Base-by-base conservation (phyloP, 345 rosid species). In the Melaleuca alternifolia region DNA sequence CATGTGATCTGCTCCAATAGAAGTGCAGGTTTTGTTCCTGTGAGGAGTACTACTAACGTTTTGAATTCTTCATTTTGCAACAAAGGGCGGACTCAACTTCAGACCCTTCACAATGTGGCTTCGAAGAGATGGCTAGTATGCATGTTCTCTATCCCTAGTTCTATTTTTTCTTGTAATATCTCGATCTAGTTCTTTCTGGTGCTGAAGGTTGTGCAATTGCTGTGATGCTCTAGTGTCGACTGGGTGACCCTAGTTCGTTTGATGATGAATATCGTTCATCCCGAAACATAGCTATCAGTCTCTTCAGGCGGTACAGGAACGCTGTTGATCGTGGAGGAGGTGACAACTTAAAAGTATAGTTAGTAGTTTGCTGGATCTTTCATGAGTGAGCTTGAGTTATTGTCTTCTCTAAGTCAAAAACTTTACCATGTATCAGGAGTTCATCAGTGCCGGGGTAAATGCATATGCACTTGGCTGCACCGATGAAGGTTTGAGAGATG, bases 211-310 rank as follows among this genome's bases (percentile, higher is more conserved):
- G 54, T 59, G 12, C 77, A 54, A 59, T 84, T 57, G 23, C n/a
- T 56, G 52, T 3, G 0, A 82, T 88, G 44, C 83, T 82, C n/a
- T 86, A 95, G 98, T 93, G 95, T 77, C 91, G 89, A 54, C 92
- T 95, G 44, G 89, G 89, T 51, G 93, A 90, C 89, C 89, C 93
- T 30, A 84, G 79, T 84, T 92, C 95, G 13, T 85, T 92, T 5
- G 96, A 96, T 88, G 94, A 97, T 84, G 98, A 97, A 92, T 97
- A 95, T 76, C 97, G 95, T 85, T 97, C 99, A 9, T 95, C 97
- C 11, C 92, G 96, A 82, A 96, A 96, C 89, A 97, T 97, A 89
- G 98, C 99, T 7, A 91, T 93, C 90, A 96, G 96, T 90, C 91
- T 97, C 89, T 91, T 97, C 87, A 92, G 93, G 92, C 94, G 98